Evolutionary conservation across 768 basidiomycete species (phyloP).

Genomic region (Termitomyces sp.): DNA sequence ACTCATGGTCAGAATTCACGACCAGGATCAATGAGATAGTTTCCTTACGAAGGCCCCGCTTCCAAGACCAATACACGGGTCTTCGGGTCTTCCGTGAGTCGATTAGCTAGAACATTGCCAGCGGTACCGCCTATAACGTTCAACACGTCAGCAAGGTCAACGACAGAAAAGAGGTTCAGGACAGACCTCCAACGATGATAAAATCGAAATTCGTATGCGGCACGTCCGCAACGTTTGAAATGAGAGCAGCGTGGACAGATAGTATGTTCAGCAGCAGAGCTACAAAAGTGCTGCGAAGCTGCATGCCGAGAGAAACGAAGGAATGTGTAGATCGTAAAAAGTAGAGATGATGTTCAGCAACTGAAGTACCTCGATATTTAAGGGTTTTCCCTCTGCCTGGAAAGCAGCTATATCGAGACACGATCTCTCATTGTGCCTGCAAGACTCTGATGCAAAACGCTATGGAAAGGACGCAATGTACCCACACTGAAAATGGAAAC

Average conservation of each 20-base stretch:
- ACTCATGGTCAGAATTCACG: neutral
- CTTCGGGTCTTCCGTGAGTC: slow-evolving; percentile 14
- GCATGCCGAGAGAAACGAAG: neutral
- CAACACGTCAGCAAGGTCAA: neutral
- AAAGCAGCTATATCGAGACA: neutral
- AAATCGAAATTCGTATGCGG: slow-evolving; percentile 2
- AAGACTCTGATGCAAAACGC: neutral
- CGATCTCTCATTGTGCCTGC: neutral
- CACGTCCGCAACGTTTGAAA: neutral
- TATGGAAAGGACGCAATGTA: neutral
- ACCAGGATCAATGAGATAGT: neutral
- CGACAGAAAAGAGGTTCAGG: neutral
- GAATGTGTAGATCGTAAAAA: neutral
- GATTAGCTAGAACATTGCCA: slow-evolving; percentile 14
- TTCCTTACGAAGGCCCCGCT: slow-evolving; percentile 14
- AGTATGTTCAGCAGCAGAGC: slow-evolving; percentile 2
- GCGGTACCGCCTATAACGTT: slow-evolving; percentile 5
- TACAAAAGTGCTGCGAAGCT: neutral
- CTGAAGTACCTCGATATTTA: neutral
- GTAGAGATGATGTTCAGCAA: neutral
- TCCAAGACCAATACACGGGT: slow-evolving; percentile 18
- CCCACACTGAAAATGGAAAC: neutral
- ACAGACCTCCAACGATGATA: slow-evolving; percentile 5
- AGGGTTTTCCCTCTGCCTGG: neutral
- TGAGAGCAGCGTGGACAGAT: neutral